These are phyloP conservation scores for Saccharomycopsis selenospora DNA, from an alignment of 805 yeast genomes.

Conservation along the genomic window DNA sequence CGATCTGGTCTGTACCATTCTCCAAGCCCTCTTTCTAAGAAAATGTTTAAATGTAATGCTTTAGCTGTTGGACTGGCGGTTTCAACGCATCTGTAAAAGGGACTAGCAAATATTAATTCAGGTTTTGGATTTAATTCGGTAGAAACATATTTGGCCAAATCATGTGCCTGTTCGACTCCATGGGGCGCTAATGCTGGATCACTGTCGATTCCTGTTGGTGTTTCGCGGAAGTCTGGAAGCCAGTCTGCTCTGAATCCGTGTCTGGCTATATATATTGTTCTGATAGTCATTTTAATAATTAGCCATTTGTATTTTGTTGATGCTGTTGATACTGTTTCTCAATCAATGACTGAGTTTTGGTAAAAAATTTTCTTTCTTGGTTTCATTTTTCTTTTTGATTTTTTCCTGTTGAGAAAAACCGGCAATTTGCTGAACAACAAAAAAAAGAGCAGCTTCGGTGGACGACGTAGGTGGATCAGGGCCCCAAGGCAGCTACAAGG, in stretches of 20 bases:
- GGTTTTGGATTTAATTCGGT: constrained; percentile 42
- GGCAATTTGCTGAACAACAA: no score
- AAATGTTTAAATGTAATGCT: constrained; percentile 48
- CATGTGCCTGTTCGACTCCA: constrained; percentile 82
- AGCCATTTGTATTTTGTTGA: no score
- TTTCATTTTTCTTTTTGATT: no score
- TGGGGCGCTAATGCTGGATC: constrained; percentile 86
- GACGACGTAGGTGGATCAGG: no score
- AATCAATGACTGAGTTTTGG: no score
- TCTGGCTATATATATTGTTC: constrained; percentile 24
- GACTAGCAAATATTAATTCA: constrained; percentile 66
- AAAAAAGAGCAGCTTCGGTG: no score
- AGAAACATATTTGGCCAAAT: constrained; percentile 50
- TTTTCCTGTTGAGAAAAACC: no score
- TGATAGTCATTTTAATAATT: constrained; percentile 15
- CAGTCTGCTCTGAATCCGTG: constrained; percentile 83
- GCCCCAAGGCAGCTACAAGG: no score
- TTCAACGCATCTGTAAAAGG: constrained; percentile 85
- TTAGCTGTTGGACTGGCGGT: constrained; percentile 69
- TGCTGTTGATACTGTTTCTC: no score
- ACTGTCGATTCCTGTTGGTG: constrained; percentile 84
- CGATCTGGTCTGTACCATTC: constrained; percentile 85
- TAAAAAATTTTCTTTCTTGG: no score
- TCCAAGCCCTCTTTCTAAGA: constrained; percentile 76
- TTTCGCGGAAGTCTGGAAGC: constrained; percentile 59